phyloP scores from a whole-genome alignment of 2,329 filamentous ascomycete species.

The Gnomoniopsis smithogilvyi region DNA sequence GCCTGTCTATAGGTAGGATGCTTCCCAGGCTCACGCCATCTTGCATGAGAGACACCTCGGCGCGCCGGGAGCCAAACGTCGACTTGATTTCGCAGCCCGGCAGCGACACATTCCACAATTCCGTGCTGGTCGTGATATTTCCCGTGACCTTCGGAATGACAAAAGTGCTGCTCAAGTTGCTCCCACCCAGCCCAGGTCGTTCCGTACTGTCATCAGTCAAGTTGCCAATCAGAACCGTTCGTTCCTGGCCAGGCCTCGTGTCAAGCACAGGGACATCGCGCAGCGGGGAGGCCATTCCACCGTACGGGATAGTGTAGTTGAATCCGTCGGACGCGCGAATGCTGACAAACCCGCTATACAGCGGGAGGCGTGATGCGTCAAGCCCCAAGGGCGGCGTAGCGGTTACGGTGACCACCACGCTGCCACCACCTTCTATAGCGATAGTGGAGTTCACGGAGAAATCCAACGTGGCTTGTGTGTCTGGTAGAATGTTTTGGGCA shows the following conservation, averaged over 20 bases:
- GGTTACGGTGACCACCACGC: slow-evolving; percentile 24
- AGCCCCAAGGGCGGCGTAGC: slow-evolving; percentile 26
- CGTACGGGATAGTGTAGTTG: slow-evolving; percentile 36
- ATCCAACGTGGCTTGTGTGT: slow-evolving; percentile 14
- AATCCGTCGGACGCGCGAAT: slow-evolving; percentile 35
- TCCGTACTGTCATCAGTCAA: neutral
- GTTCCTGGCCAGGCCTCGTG: slow-evolving; percentile 14
- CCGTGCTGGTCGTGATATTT: slow-evolving; percentile 8
- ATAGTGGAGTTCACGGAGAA: slow-evolving; percentile 22
- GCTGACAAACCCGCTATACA: slow-evolving; percentile 41
- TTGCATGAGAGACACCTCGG: slow-evolving; percentile 8
- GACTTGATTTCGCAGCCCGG: neutral
- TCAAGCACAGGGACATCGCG: slow-evolving; percentile 18
- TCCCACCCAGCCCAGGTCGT: neutral
- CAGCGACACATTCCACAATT: slow-evolving; percentile 4
- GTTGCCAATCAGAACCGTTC: slow-evolving; percentile 20
- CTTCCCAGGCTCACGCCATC: slow-evolving; percentile 7
- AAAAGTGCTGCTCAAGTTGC: slow-evolving; percentile 5
- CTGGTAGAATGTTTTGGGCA: slow-evolving; percentile 13
- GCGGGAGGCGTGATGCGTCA: slow-evolving; percentile 28
- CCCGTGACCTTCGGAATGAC: slow-evolving; percentile 6
- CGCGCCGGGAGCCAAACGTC: neutral
- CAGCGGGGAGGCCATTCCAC: slow-evolving; percentile 31
- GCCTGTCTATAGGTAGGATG: neutral
- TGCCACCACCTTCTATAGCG: slow-evolving; percentile 25